Conservation (phyloP, 179 eudicot species). For the Sideroxylon spinosum region DNA sequence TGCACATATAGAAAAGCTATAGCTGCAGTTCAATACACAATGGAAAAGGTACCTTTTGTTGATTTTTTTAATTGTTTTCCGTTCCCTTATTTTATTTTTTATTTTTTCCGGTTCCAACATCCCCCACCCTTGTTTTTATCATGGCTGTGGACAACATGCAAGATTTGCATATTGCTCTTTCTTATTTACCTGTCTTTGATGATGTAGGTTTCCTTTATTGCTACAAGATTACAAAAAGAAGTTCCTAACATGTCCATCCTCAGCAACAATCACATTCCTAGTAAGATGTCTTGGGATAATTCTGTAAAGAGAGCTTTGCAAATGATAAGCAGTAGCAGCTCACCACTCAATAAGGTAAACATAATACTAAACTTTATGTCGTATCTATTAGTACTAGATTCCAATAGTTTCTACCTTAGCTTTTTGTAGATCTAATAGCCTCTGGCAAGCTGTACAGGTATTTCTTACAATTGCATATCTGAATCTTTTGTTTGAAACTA, state of each 20-base stretch:
- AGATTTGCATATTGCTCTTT: background rate
- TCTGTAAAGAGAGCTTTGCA: conserved; percentile 69
- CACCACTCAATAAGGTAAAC: conserved; percentile 70
- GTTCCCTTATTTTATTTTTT: background rate
- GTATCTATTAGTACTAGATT: background rate
- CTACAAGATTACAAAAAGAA: conserved; percentile 33
- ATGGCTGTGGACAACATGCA: background rate
- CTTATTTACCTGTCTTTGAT: background rate
- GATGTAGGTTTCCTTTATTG: conserved; percentile 49
- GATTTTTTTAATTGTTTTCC: background rate
- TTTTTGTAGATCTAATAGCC: background rate
- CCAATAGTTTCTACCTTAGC: background rate
- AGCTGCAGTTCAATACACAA: conserved; percentile 54
- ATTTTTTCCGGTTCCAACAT: conserved; percentile 5
- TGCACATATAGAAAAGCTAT: conserved; percentile 53
- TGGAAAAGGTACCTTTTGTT: conserved; percentile 48
- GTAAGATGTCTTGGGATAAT: conserved; percentile 54
- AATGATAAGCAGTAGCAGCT: conserved; percentile 50
- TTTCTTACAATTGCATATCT: background rate
- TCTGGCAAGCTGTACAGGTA: background rate
- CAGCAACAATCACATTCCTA: conserved; percentile 54
- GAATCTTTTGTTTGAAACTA: background rate
- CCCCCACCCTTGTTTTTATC: background rate
- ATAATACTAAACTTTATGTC: background rate
- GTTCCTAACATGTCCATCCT: conserved; percentile 38